Evolutionary conservation across 495 filamentous ascomycete genomes (phyloP).

Genomic region (Pyrenula aspistea): DNA sequence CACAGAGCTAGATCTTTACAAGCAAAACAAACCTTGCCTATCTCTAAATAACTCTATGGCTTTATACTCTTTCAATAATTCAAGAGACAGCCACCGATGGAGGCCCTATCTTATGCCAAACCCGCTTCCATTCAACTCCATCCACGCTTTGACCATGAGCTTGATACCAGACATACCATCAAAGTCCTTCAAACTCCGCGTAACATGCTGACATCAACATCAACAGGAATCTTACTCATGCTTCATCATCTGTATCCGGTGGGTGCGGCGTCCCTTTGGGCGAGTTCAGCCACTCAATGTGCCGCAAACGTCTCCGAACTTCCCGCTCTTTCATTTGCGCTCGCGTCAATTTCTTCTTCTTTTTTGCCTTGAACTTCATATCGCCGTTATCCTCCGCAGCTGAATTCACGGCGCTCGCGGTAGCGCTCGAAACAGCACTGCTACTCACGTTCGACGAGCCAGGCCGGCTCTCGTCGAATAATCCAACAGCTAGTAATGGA

Average conservation of each 20-base stretch:
- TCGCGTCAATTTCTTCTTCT: conserved; percentile 98
- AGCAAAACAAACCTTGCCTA: too few relatives aligned
- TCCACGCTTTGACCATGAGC: neutral
- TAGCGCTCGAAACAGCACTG: conserved; percentile 47
- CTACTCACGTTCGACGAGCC: conserved; percentile 43
- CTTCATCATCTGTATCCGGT: conserved; percentile 69
- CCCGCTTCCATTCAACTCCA: too few relatives aligned
- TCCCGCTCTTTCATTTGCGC: conserved; percentile 91
- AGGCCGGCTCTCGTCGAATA: conserved; percentile 72
- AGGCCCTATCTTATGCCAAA: too few relatives aligned
- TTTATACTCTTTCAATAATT: too few relatives aligned
- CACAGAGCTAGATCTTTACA: too few relatives aligned
- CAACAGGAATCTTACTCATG: conserved; percentile 17
- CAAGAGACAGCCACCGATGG: too few relatives aligned
- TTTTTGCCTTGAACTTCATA: conserved; percentile 86
- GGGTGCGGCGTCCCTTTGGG: conserved; percentile 71
- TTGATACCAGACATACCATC: neutral
- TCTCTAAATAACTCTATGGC: too few relatives aligned
- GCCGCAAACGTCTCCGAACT: conserved; percentile 71
- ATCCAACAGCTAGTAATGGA: conserved; percentile 45
- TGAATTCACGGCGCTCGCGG: conserved; percentile 64
- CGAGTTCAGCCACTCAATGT: conserved; percentile 75
- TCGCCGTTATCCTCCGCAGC: conserved; percentile 70
- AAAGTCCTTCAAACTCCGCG: neutral
- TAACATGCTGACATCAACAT: neutral